Percentiles rank a stretch among this genome's conserved stretches.
Evolutionary conservation across 2,329 filamentous ascomycete species (phyloP).

Genomic region (Penicillium sp.): DNA sequence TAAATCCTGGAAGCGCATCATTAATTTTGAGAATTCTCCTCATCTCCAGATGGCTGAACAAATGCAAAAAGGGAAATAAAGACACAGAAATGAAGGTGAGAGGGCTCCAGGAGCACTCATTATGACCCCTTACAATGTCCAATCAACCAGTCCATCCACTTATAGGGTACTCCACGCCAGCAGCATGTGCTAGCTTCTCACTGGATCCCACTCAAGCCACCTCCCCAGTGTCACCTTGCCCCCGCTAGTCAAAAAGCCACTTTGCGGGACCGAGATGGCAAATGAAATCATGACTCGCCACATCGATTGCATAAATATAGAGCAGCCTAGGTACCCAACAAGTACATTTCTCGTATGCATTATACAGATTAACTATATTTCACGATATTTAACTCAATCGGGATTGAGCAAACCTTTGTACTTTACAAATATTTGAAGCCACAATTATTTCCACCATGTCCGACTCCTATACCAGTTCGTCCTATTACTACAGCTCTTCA

Average conservation of each 20-base stretch:
- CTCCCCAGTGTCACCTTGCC: not conserved
- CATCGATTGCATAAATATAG: not conserved
- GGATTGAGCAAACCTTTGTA: not conserved
- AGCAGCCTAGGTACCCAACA: not conserved
- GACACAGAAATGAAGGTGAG: not conserved
- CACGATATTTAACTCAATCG: not conserved
- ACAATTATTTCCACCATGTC: conserved; percentile 15
- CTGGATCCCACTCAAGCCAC: not conserved
- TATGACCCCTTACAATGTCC: not conserved
- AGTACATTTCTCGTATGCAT: not conserved
- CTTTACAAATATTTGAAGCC: not conserved
- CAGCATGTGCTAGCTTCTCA: not conserved
- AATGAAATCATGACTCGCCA: conserved; percentile 6
- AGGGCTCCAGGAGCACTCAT: not conserved
- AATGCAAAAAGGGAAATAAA: not conserved
- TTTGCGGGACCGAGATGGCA: not conserved
- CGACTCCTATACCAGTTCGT: conserved; percentile 32
- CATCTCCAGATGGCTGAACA: not conserved
- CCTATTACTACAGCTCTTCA: conserved; percentile 35
- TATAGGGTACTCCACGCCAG: not conserved
- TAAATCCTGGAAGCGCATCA: not conserved
- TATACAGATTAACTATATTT: not conserved
- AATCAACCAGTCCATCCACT: not conserved
- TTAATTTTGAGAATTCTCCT: no score
- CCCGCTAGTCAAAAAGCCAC: not conserved